Percentiles rank a stretch among this genome's conserved stretches.
Conservation (phyloP, 306 rosid species). For the Prinsepia uniflora region DNA sequence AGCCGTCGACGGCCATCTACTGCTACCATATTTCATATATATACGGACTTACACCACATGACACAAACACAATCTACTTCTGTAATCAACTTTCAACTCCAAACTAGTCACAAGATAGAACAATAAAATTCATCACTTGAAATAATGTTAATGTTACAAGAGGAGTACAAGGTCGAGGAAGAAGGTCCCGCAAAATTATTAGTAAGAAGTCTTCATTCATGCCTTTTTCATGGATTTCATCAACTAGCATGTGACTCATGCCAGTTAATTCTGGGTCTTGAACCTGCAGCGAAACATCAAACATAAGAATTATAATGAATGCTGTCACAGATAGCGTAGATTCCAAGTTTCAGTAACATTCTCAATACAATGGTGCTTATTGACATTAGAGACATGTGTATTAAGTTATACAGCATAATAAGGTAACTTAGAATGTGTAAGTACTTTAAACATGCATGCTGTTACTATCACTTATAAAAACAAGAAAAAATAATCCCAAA, state of each 20-base stretch:
- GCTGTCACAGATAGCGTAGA: conserved; percentile 12
- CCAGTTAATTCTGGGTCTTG: conserved; percentile 83
- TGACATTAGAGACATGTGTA: not conserved
- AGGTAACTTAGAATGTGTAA: not conserved
- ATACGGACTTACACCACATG: too few species aligned
- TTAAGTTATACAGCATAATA: not conserved
- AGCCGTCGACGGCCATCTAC: too few species aligned
- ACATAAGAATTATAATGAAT: conserved; percentile 22
- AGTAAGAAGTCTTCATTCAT: conserved; percentile 91
- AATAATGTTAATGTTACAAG: too few species aligned
- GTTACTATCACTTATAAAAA: not conserved
- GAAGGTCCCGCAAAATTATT: conserved; percentile 84
- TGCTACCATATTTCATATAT: too few species aligned
- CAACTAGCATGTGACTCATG: conserved; percentile 88
- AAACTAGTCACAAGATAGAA: too few species aligned
- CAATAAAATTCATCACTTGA: too few species aligned
- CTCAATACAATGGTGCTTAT: conserved; percentile 10
- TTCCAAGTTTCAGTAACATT: conserved; percentile 21
- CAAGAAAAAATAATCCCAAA: not conserved
- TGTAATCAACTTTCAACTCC: too few species aligned
- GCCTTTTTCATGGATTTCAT: conserved; percentile 99
- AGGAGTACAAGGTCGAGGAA: too few species aligned
- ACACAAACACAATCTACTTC: too few species aligned
- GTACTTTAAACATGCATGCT: not conserved
- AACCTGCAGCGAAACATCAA: conserved; percentile 52